Evolutionary conservation across 305 asterid species (phyloP).

Genomic region (Fraxinus nigra): DNA sequence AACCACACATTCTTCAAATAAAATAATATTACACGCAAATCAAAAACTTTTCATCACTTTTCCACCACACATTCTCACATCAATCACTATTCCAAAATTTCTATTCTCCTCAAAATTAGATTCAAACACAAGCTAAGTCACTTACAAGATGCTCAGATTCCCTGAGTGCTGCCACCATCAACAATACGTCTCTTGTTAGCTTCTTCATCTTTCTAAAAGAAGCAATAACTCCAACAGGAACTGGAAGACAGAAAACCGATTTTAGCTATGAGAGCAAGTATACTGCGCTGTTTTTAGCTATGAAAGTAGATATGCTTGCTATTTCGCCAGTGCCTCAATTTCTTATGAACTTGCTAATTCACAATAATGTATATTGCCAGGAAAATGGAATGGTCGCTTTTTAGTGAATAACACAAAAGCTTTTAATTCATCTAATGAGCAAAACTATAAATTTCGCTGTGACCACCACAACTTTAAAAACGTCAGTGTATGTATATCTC

Average conservation of each 20-base stretch:
- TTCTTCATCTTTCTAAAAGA: constrained; percentile 85
- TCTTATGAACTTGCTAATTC: neutral
- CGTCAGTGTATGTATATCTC: neutral
- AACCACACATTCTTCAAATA: no score
- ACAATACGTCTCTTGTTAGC: constrained; percentile 58
- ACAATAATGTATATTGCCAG: neutral
- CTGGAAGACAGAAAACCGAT: constrained; percentile 47
- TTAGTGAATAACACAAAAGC: neutral
- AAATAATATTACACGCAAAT: no score
- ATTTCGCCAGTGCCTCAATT: constrained; percentile 15
- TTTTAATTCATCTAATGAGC: neutral
- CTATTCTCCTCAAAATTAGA: no score
- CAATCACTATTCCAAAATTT: no score
- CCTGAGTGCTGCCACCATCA: constrained; percentile 74
- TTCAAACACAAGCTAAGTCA: neutral
- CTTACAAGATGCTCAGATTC: constrained; percentile 84
- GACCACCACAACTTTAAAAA: neutral
- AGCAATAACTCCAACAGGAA: constrained; percentile 81
- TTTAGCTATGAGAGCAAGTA: constrained; percentile 19
- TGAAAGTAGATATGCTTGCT: constrained; percentile 10
- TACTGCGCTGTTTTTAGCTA: constrained; percentile 23
- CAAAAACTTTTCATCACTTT: no score
- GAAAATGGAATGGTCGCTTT: neutral
- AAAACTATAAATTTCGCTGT: neutral
- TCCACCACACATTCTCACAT: no score